Conservation (phyloP, 2,329 filamentous ascomycete genomes). For the Xylaria sp. region DNA sequence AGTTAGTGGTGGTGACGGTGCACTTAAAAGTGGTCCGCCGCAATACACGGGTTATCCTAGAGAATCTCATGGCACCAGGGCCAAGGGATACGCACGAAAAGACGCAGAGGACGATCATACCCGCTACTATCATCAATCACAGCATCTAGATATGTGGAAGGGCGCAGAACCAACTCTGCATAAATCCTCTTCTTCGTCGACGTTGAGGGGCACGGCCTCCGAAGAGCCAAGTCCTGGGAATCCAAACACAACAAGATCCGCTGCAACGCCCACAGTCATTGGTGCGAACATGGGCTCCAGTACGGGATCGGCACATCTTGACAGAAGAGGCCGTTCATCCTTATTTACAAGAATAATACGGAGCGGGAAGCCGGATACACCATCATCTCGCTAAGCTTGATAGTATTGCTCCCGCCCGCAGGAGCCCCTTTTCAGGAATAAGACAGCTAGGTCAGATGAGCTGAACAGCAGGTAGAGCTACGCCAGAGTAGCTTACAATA, state of each 20-base stretch:
- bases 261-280: constrained; percentile 17
- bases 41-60: constrained; percentile 19
- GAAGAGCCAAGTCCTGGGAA: constrained; percentile 21
- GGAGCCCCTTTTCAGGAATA: neutral
- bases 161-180: neutral
- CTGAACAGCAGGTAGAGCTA: no score
- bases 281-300: neutral
- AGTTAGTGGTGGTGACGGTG: constrained; percentile 3
- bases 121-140: constrained; percentile 7
- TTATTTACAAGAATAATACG: constrained; percentile 37
- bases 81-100: constrained; percentile 7
- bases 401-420: neutral
- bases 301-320: constrained; percentile 11
- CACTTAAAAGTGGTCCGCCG: constrained; percentile 12
- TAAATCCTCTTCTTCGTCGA: constrained; percentile 18
- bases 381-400: constrained; percentile 8
- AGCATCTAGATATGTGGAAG: constrained; percentile 8
- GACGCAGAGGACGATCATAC: constrained; percentile 6
- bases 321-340: constrained; percentile 29
- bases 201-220: constrained; percentile 16
- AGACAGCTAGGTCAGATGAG: neutral
- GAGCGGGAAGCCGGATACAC: constrained; percentile 33
- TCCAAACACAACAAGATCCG: neutral
- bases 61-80: neutral
- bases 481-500: neutral